Evolutionary conservation across 306 rosid species (phyloP), one percentile per base, ranked within the genome.

Genomic region (Prunus fruticosa): DNA sequence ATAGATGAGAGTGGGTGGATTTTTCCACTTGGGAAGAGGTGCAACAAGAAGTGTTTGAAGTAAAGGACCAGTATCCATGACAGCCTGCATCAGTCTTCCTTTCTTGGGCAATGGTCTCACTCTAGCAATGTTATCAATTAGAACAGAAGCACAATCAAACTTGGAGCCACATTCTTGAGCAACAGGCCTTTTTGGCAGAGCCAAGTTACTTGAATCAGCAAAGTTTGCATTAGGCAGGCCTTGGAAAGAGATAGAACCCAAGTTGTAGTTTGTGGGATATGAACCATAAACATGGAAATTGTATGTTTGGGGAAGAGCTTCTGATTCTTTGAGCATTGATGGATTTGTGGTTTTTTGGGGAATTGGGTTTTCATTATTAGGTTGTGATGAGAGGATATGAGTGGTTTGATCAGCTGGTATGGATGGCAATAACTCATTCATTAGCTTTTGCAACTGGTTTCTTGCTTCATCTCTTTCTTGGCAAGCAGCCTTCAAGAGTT

Each of bases 391-490:
- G 16, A 57, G 6, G 20, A 64, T 9, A 71, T 67, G 56, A 23
- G 22, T 14, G 12, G 61, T 49, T 18, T 3, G 72, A 30, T 76
- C 51, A 69, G 34, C 58, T 56, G 54, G 22, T 15, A 54, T 65
- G 13, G 79, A 43, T 61, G 79, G 80, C 27, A 75, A 72, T 14
- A 78, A 46, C 52, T 85, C 83, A 75, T 64, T 76, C 23, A 71
- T 46, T 0, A 89, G 79, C 12, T 62, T 70, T 41, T 84, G 90
- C 30, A 92, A 84, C 28, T 89, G 85, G 69, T 78, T 66, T 80
- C 76, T 87, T 34, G 94, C 92, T 79, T 87, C 90, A 30, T 92
- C 95, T 81, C 97, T 88, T 82, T 92, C 95, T 78, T 73, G 66
- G 78, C 80, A 80, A 65, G 82, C 89, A 49, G 14, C 79, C 63